These are phyloP conservation scores for Aristolochia contorta DNA, from an alignment of 164 flowering plant genomes.

Conservation along the genomic window DNA sequence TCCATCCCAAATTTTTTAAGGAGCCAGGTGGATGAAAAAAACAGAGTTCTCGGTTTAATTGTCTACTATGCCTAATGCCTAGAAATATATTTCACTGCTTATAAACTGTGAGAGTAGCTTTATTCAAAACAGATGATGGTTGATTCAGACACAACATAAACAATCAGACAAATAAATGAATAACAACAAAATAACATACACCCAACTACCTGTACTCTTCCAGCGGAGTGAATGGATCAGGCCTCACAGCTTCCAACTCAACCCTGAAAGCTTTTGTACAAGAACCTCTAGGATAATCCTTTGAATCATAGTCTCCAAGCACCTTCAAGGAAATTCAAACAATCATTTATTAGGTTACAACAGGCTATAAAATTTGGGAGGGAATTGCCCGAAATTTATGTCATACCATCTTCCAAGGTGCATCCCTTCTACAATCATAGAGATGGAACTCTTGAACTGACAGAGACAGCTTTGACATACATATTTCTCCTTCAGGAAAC, in stretches of 20 bases:
- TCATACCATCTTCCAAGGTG: slow-evolving; percentile 88
- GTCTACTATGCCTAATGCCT: no score
- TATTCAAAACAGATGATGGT: background rate
- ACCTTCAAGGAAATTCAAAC: slow-evolving; percentile 37
- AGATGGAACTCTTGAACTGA: slow-evolving; percentile 65
- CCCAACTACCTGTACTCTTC: slow-evolving; percentile 77
- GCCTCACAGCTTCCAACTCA: slow-evolving; percentile 79
- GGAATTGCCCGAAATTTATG: background rate
- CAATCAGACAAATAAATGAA: background rate
- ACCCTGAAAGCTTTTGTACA: slow-evolving; percentile 73
- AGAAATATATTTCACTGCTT: no score
- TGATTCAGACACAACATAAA: background rate
- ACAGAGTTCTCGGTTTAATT: no score
- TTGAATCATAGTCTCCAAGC: slow-evolving; percentile 69
- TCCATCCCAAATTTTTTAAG: no score
- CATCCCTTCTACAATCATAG: slow-evolving; percentile 60
- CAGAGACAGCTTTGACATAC: slow-evolving; percentile 55
- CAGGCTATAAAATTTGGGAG: background rate
- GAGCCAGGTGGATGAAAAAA: no score
- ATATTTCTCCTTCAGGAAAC: slow-evolving; percentile 55
- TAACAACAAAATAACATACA: background rate
- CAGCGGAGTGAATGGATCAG: slow-evolving; percentile 74
- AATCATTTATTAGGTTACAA: background rate
- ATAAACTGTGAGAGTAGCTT: background rate
- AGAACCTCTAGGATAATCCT: slow-evolving; percentile 71